Percentiles rank a stretch among this genome's conserved stretches.
Evolutionary conservation across 371 early-diverging fungal species (phyloP).

Genomic region (Mucor circinelloides): DNA sequence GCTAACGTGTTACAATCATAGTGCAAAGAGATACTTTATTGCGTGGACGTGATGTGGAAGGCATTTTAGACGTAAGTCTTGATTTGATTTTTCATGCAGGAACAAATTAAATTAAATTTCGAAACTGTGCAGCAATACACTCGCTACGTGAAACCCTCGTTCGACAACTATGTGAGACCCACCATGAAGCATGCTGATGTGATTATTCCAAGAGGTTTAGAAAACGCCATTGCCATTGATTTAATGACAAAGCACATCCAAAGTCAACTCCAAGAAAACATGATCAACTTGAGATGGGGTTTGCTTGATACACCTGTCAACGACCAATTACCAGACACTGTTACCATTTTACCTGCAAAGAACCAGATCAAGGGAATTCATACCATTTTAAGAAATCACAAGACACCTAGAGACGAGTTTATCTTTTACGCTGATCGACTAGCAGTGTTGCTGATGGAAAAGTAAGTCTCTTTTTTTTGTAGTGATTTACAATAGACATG

Average conservation of each 20-base stretch:
- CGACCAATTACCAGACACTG: slow-evolving; percentile 53
- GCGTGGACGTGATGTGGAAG: slow-evolving; percentile 82
- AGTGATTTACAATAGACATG: not conserved
- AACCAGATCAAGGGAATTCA: slow-evolving; percentile 81
- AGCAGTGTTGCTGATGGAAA: slow-evolving; percentile 82
- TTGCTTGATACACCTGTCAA: slow-evolving; percentile 48
- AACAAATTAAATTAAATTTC: not conserved
- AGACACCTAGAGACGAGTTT: slow-evolving; percentile 83
- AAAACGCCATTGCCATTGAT: slow-evolving; percentile 90
- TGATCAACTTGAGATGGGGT: slow-evolving; percentile 68
- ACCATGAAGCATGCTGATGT: slow-evolving; percentile 88
- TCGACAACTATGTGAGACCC: slow-evolving; percentile 85
- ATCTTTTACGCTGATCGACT: slow-evolving; percentile 89
- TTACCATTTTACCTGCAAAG: slow-evolving; percentile 60
- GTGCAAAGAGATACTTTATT: slow-evolving; percentile 88
- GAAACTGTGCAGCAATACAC: slow-evolving; percentile 68
- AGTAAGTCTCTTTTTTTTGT: slow-evolving; percentile 34
- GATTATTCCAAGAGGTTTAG: slow-evolving; percentile 89
- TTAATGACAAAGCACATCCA: slow-evolving; percentile 86
- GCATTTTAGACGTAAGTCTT: slow-evolving; percentile 69
- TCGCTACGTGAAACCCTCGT: slow-evolving; percentile 91
- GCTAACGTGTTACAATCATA: not conserved
- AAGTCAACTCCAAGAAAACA: slow-evolving; percentile 78
- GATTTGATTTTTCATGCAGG: not conserved
- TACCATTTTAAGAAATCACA: slow-evolving; percentile 79